Percentiles rank a stretch among this genome's conserved stretches.
These are phyloP conservation scores for Aphanomyces euteiches DNA, from an alignment of 352 stramenopile species.

Conservation along the genomic window DNA sequence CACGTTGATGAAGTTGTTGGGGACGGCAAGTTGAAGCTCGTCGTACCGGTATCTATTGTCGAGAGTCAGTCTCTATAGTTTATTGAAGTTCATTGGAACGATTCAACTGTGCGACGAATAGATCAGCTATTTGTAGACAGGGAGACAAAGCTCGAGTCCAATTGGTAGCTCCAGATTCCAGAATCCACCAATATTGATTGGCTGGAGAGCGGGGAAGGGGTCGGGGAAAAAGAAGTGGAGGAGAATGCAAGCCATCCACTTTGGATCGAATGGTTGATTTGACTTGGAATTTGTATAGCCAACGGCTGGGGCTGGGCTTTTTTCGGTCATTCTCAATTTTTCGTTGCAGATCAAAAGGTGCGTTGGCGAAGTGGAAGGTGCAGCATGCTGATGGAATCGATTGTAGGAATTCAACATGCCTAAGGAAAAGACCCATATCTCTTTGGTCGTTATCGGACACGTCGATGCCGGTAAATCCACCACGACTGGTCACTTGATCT, in stretches of 20 bases:
- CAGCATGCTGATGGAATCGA: neutral
- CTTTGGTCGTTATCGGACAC: slow-evolving; percentile 94
- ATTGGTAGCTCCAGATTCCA: slow-evolving; percentile 17
- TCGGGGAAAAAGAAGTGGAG: slow-evolving; percentile 32
- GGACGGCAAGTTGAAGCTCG: no score
- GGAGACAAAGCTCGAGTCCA: neutral
- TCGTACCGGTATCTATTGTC: no score
- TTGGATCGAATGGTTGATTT: slow-evolving; percentile 9
- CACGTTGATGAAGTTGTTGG: no score
- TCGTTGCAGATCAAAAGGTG: slow-evolving; percentile 26
- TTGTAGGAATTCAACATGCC: slow-evolving; percentile 26
- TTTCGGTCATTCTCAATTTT: slow-evolving; percentile 30
- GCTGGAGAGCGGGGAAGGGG: slow-evolving; percentile 1
- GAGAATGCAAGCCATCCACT: slow-evolving; percentile 26
- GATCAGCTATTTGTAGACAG: no score
- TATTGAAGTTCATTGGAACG: no score
- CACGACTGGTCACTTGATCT: slow-evolving; percentile 98
- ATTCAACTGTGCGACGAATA: no score
- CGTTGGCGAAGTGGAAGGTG: neutral
- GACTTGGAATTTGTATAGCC: slow-evolving; percentile 19
- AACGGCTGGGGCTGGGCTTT: neutral
- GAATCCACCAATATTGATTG: neutral
- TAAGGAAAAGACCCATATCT: slow-evolving; percentile 40
- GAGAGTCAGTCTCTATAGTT: no score
- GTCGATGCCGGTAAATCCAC: slow-evolving; percentile 99